Base-by-base conservation (phyloP, 1,139 yeast species). In the Geotrichum europaeum region DNA sequence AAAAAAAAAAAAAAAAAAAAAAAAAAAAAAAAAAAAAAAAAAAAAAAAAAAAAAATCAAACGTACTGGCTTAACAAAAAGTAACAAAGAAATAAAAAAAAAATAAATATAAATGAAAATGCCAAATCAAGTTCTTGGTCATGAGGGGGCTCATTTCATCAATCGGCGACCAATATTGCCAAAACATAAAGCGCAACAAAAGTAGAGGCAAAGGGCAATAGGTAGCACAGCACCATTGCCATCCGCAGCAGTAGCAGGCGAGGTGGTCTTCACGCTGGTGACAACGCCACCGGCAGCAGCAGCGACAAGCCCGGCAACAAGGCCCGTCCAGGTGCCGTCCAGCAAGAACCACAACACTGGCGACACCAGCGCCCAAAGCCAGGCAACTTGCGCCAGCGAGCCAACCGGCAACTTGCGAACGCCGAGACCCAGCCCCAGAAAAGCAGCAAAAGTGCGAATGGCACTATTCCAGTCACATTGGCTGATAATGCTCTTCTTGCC, bases 351-450 rank as follows among this genome's bases (percentile, higher is more conserved):
- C 62, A 91, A 76, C 20, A 89, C 83, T 0, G 95, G 87, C 73
- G 88, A 89, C 62, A 89, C 79, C 57, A 87, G 76, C 4, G 87
- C 81, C 90, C 96, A 89, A 6, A 87, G 81, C 53, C 84, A 78
- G 5, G 92, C 83, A 3, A 90, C 89, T 69, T 90, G 96, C 51
- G 86, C 74, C 25, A 89, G 82, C 0, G 91, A 84, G 51, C 81
- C 76, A 96, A 96, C 89, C 65, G 87, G 87, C 55, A 89, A 80
- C 67, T 87, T 87, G 65, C 95, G 82, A 52, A 91, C 82, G 25
- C 96, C 96, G 69, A 88, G 91, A 9, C 89, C 82, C 34, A 92
- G 83, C 2, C 97, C 97, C 64, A 90, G 75, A 68, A 91, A 83
- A 6, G 96, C 90, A 55, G 89, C 84, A 58, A 83, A 78, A 49